A percentile compares a stretch with the other conserved stretches of the same genome.
Evolutionary conservation across 139 green algal genomes (phyloP).

Genomic region (Chloropicon primus): DNA sequence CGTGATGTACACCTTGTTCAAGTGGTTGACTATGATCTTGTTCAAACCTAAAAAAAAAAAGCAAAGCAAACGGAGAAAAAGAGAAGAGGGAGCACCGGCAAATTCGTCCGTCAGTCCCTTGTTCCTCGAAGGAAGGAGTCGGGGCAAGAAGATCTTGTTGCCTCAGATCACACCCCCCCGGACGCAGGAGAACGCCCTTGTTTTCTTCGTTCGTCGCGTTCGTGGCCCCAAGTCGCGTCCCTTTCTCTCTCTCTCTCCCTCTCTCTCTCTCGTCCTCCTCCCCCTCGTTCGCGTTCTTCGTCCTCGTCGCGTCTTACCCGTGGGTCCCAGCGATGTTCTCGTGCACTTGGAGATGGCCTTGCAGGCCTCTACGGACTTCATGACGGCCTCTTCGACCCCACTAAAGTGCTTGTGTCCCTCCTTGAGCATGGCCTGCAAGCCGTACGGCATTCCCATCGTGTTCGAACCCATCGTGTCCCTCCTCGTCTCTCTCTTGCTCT

Average conservation of each 20-base stretch:
- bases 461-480: neutral
- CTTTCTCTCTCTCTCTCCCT: no score
- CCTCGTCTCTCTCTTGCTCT: neutral
- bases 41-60: slow-evolving; percentile 67
- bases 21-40: slow-evolving; percentile 99
- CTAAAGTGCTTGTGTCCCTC: slow-evolving; percentile 91
- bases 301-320: slow-evolving; percentile 74
- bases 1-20: slow-evolving; percentile 97
- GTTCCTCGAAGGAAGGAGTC: neutral
- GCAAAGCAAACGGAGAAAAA: no score
- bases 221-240: neutral
- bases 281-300: neutral
- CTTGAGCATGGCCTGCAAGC: slow-evolving; percentile 87
- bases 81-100: no score
- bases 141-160: neutral
- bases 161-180: neutral
- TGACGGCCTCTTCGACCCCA: slow-evolving; percentile 90
- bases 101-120: no score
- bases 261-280: no score
- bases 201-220: neutral
- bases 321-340: slow-evolving; percentile 82
- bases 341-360: slow-evolving; percentile 86
- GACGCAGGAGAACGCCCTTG: neutral
- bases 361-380: slow-evolving; percentile 96
- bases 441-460: slow-evolving; percentile 59